A percentile compares a stretch with the other conserved stretches of the same genome.
These are phyloP conservation scores for Vitis labrusca DNA, from an alignment of 164 flowering plant species.

Conservation along the genomic window DNA sequence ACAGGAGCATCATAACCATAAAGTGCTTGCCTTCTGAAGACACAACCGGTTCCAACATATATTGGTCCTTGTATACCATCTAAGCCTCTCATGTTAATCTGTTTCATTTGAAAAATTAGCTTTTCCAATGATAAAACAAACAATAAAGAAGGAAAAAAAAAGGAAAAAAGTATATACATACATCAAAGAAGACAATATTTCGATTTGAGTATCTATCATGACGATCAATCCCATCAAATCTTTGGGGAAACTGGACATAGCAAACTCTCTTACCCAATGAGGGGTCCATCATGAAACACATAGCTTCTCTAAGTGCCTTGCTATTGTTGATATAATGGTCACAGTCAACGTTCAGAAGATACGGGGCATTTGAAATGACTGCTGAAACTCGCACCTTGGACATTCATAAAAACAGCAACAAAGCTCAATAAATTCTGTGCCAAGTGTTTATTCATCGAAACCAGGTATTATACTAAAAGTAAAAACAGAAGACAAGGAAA, in stretches of 20 bases:
- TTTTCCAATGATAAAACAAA: not conserved
- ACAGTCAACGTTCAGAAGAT: slow-evolving; percentile 58
- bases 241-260: slow-evolving; percentile 62
- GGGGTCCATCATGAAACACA: slow-evolving; percentile 69
- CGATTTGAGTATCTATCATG: slow-evolving; percentile 59
- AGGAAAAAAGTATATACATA: slow-evolving; percentile 16
- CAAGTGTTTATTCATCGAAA: not conserved
- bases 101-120: slow-evolving; percentile 4
- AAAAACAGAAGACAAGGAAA: not conserved
- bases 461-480: not conserved
- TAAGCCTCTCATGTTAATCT: slow-evolving; percentile 65
- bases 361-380: slow-evolving; percentile 60
- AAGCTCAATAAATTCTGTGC: not conserved
- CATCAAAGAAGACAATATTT: slow-evolving; percentile 61
- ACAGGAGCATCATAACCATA: slow-evolving; percentile 60
- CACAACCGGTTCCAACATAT: slow-evolving; percentile 68
- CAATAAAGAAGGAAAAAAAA: not conserved
- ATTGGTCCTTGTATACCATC: slow-evolving; percentile 68
- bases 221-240: slow-evolving; percentile 61
- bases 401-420: not conserved
- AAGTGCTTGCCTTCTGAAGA: slow-evolving; percentile 57
- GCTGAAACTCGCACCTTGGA: slow-evolving; percentile 46
- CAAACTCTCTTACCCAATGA: slow-evolving; percentile 48
- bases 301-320: slow-evolving; percentile 62
- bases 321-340: slow-evolving; percentile 66